Percentiles rank a stretch among this genome's conserved stretches.
phyloP scores from a whole-genome alignment of 768 basidiomycete genomes.

The Macrolepiota fuliginosa region DNA sequence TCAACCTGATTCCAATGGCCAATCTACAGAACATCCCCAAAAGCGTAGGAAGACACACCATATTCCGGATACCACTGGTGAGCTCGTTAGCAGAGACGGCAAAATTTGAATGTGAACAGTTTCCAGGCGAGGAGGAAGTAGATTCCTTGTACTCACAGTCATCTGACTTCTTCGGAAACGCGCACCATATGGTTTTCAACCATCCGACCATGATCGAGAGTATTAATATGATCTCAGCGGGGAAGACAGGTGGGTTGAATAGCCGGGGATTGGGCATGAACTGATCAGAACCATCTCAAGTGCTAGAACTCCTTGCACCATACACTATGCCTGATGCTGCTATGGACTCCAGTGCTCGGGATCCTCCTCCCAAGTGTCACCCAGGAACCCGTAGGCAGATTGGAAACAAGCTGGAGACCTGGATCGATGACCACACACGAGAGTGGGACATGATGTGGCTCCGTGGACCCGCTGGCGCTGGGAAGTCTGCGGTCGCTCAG shows the following conservation, averaged over 20 bases:
- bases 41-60: too few species aligned
- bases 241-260: neutral
- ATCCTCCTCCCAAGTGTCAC: neutral
- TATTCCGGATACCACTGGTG: too few species aligned
- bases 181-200: too few species aligned
- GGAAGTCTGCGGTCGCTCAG: neutral
- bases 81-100: too few species aligned
- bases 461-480: constrained; percentile 5
- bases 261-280: neutral
- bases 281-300: neutral
- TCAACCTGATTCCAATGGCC: neutral
- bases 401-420: neutral
- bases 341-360: neutral
- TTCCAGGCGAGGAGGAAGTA: too few species aligned
- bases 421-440: neutral
- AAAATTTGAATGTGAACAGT: too few species aligned
- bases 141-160: too few species aligned
- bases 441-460: neutral
- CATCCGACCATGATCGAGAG: too few species aligned
- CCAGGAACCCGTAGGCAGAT: neutral
- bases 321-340: neutral
- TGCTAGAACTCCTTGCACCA: neutral
- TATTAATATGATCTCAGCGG: too few species aligned
- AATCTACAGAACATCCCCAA: too few species aligned
- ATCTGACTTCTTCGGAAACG: neutral